These are phyloP conservation scores for Silene uniflora DNA, from an alignment of 148 eudicot genomes.

Conservation along the genomic window DNA sequence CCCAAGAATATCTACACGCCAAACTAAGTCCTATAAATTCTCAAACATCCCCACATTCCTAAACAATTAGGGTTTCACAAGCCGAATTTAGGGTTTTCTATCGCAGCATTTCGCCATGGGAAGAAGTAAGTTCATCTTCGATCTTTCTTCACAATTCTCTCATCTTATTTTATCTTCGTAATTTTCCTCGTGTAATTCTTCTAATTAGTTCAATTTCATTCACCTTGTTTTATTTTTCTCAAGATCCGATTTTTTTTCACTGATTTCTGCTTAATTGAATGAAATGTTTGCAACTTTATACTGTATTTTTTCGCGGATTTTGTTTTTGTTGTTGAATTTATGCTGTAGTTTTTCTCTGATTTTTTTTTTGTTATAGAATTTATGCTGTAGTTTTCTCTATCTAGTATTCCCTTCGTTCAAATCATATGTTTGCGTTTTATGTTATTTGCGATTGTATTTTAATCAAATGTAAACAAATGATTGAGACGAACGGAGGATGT, in stretches of 20 bases:
- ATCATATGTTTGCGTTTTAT: too few species aligned
- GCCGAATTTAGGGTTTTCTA: too few species aligned
- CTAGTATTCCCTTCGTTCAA: too few species aligned
- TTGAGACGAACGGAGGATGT: too few species aligned
- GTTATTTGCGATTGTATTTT: neutral
- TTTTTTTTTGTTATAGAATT: too few species aligned
- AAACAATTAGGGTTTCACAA: constrained; percentile 16
- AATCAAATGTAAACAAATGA: too few species aligned
- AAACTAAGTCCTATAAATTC: neutral
- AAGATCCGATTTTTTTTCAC: neutral
- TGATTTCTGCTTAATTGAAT: neutral
- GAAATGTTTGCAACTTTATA: neutral
- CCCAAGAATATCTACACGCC: neutral
- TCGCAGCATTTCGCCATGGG: constrained; percentile 23
- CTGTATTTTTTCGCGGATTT: neutral
- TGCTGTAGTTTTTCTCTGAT: too few species aligned
- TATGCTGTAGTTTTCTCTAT: too few species aligned
- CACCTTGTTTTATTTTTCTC: neutral
- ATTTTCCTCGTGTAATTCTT: neutral
- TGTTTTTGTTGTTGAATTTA: too few species aligned
- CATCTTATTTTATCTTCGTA: neutral
- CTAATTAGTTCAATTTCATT: too few species aligned
- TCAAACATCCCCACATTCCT: neutral
- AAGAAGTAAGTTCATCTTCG: constrained; percentile 18
- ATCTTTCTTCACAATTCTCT: neutral